A percentile compares a stretch with the other conserved stretches of the same genome.
Evolutionary conservation across 345 rosid genomes (phyloP).

Genomic region (Eucalyptus marginata): DNA sequence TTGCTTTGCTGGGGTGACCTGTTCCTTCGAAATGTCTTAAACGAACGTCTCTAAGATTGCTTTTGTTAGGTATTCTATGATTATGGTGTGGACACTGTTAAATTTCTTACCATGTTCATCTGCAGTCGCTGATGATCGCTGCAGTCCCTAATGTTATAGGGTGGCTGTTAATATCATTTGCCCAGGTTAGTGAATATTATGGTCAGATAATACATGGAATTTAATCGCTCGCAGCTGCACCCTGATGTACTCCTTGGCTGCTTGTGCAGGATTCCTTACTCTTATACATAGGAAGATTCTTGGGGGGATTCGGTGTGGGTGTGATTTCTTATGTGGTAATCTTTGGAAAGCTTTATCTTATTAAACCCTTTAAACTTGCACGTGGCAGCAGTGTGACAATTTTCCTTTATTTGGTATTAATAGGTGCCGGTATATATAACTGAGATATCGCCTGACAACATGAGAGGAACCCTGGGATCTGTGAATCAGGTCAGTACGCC

Average conservation of each 20-base stretch:
- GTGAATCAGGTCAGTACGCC: conserved; percentile 40
- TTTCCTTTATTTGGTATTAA: not conserved
- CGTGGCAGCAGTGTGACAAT: not conserved
- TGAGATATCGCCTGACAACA: conserved; percentile 67
- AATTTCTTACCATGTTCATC: conserved; percentile 14
- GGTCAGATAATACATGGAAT: not conserved
- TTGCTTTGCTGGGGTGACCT: not conserved
- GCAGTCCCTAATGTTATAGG: conserved; percentile 71
- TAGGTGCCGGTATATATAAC: conserved; percentile 79
- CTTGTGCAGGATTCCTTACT: conserved; percentile 49
- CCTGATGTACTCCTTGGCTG: not conserved
- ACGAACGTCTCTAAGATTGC: not conserved
- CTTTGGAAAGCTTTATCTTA: not conserved
- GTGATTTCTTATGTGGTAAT: conserved; percentile 61
- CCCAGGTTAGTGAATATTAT: conserved; percentile 27
- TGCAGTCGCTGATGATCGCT: conserved; percentile 67
- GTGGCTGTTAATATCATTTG: conserved; percentile 61
- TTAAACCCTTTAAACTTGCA: not conserved
- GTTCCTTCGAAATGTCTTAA: not conserved
- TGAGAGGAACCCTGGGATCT: conserved; percentile 73
- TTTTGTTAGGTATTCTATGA: not conserved
- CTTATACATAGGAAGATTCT: conserved; percentile 61
- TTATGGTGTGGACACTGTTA: conserved; percentile 21
- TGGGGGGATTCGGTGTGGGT: conserved; percentile 74
- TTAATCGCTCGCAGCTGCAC: not conserved